Conservation (phyloP, 2,329 filamentous ascomycete species). For the Pseudomassariella vexata region DNA sequence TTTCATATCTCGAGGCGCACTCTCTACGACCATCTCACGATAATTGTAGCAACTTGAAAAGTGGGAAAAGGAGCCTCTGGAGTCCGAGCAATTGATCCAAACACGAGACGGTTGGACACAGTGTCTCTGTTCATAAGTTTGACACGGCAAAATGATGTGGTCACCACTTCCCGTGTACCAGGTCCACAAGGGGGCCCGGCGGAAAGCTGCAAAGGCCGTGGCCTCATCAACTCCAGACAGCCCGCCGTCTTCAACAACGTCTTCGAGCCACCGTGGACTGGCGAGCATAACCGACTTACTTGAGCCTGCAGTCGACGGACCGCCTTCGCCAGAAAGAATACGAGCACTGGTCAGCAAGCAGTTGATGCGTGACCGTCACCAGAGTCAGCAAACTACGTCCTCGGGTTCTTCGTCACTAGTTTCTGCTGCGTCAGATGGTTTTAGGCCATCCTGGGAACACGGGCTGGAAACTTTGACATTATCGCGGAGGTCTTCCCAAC, state of each 20-base stretch:
- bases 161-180: slow-evolving; percentile 16
- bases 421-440: slow-evolving; percentile 40
- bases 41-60: slow-evolving; percentile 11
- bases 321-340: slow-evolving; percentile 40
- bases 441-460: slow-evolving; percentile 45
- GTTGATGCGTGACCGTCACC: slow-evolving; percentile 43
- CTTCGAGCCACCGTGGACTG: slow-evolving; percentile 9
- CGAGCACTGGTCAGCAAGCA: slow-evolving; percentile 30
- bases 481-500: slow-evolving; percentile 50
- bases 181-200: slow-evolving; percentile 16
- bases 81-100: slow-evolving; percentile 10
- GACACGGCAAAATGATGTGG: slow-evolving; percentile 20
- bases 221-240: slow-evolving; percentile 12
- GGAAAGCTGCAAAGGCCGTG: slow-evolving; percentile 13
- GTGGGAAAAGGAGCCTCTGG: slow-evolving; percentile 13
- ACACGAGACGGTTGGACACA: slow-evolving; percentile 9
- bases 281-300: slow-evolving; percentile 36
- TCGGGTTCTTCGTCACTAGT: slow-evolving; percentile 51
- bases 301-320: slow-evolving; percentile 54
- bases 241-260: slow-evolving; percentile 10
- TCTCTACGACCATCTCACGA: slow-evolving; percentile 13
- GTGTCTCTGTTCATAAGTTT: slow-evolving; percentile 7
- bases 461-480: slow-evolving; percentile 41
- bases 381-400: slow-evolving; percentile 42
- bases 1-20: slow-evolving; percentile 12